phyloP scores from a whole-genome alignment of 2,329 filamentous ascomycete genomes.

The Pseudopyrenochaeta lycopersici region DNA sequence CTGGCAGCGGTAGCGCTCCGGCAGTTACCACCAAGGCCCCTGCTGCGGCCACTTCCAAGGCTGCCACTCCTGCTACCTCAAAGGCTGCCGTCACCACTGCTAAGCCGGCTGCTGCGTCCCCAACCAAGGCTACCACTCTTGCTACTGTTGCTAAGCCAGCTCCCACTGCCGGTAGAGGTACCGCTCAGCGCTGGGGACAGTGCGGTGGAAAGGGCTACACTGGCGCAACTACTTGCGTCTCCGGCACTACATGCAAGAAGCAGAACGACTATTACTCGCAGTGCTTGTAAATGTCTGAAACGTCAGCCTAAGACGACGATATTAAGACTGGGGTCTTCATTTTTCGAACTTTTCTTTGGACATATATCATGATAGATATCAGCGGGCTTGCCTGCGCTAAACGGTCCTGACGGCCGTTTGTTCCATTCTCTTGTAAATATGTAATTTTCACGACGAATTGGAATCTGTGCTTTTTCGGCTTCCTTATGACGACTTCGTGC shows the following conservation, averaged over 20 bases:
- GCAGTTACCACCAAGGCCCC: too few relatives aligned
- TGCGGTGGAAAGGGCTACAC: constrained; percentile 57
- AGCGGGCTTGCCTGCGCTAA: constrained; percentile 14
- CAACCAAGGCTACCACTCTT: constrained; percentile 26
- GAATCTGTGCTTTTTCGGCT: constrained; percentile 10
- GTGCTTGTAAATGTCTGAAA: constrained; percentile 47
- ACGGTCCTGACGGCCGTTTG: constrained; percentile 9
- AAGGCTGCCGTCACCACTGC: constrained; percentile 16
- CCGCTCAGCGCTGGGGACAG: constrained; percentile 50
- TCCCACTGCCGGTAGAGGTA: constrained; percentile 19
- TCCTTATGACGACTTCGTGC: not conserved
- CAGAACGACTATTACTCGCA: constrained; percentile 59
- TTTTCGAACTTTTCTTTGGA: not conserved
- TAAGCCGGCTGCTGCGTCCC: constrained; percentile 10
- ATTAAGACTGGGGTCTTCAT: not conserved
- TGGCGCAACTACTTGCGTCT: constrained; percentile 52
- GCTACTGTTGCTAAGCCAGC: constrained; percentile 29
- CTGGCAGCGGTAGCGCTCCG: constrained; percentile 21
- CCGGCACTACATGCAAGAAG: constrained; percentile 51
- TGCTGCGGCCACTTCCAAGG: constrained; percentile 19
- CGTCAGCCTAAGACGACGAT: not conserved
- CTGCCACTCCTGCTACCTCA: constrained; percentile 15
- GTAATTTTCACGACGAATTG: constrained; percentile 12
- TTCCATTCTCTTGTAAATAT: constrained; percentile 31
- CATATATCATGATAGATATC: constrained; percentile 9